Evolutionary conservation across 1,139 yeast genomes (phyloP), one percentile per base, ranked within the genome.

Genomic region (Scheffersomyces quercinus): DNA sequence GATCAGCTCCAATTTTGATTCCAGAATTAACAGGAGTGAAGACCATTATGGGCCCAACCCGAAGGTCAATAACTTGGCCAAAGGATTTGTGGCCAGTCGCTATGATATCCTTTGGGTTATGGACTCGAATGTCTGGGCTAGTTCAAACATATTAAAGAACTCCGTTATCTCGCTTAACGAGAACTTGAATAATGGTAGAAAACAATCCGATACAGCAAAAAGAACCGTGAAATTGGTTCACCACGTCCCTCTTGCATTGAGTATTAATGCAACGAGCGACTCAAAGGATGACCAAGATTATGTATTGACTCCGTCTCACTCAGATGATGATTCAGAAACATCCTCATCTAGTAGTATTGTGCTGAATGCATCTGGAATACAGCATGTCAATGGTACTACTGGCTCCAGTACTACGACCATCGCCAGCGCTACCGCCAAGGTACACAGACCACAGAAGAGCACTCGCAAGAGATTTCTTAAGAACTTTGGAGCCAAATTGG

Each of bases 51-150:
- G 96, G 1, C 95, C 96, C 2, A 89, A 89, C 57, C 97, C 97
- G 9, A 89, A 89, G 63, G 88, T 89, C 44, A 88, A 88, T 65
- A 89, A 89, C 62, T 70, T 89, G 39, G 82, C 91, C 14, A 87
- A 87, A 60, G 96, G 96, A 3, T 88, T 85, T 58, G 60, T 68
- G 36, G 64, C 65, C 2, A 91, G 96, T 11, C 79, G 81, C 53
- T 70, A 81, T 61, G 96, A 89, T 58, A 77, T 86, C 29, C 55
- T 89, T 11, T 89, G 97, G 97, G 81, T 88, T n/a, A 74, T 88
- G 68, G 97, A 89, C 62, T 83, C 93, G 35, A 89, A 89, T 58
- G 95, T 87, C 6, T 87, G 91, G 88, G 88, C 86, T 1, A 67
- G 82, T 35, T 79, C 85, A 0, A 79, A 84, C 32, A 76, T 89